Evolutionary conservation across 306 rosid species (phyloP).

Genomic region (Vachellia pachyceras): DNA sequence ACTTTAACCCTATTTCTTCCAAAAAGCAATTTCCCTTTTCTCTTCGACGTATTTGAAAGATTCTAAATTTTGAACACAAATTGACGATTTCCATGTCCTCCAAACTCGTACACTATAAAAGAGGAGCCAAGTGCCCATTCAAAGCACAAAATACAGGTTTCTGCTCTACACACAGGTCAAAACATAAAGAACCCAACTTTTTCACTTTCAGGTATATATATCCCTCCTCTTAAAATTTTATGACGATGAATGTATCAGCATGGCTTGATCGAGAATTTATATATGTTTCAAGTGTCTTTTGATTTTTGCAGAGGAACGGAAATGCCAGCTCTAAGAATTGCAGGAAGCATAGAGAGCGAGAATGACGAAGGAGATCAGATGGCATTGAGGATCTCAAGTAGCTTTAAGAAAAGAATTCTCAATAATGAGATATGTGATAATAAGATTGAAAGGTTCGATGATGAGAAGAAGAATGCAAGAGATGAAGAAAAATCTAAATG

Average conservation of each 20-base stretch:
- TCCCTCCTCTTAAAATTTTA: not conserved
- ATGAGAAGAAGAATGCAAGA: not conserved
- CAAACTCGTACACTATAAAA: conserved; percentile 39
- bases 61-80: not conserved
- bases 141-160: not conserved
- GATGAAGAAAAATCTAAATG: conserved; percentile 44
- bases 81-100: not conserved
- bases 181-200: conserved; percentile 28
- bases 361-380: conserved; percentile 42
- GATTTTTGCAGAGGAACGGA: conserved; percentile 33
- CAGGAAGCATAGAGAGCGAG: conserved; percentile 22
- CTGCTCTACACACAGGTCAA: not conserved
- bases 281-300: not conserved
- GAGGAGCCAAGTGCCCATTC: conserved; percentile 7
- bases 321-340: conserved; percentile 42
- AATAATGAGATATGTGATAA: conserved; percentile 20
- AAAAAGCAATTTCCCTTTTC: conserved; percentile 21
- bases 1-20: conserved; percentile 7
- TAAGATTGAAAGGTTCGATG: conserved; percentile 34
- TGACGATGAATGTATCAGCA: not conserved
- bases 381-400: conserved; percentile 42
- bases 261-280: not conserved
- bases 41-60: conserved; percentile 42
- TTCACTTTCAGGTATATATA: conserved; percentile 37
- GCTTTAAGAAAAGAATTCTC: conserved; percentile 40